These are phyloP conservation scores for Neurospora intermedia DNA, from an alignment of 495 filamentous ascomycete genomes.

Conservation along the genomic window DNA sequence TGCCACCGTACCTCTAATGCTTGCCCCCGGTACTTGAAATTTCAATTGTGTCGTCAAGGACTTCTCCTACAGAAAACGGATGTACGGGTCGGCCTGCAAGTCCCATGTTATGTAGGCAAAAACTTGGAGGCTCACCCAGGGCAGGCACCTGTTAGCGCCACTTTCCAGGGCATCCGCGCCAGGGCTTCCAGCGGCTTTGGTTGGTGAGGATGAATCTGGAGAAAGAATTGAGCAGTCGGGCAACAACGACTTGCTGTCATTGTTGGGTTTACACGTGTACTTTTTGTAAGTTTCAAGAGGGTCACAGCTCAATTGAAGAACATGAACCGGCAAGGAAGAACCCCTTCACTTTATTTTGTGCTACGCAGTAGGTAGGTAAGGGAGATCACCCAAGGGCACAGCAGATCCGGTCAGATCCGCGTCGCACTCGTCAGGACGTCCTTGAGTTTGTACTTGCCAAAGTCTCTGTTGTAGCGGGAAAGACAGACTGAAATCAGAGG, in stretches of 20 bases:
- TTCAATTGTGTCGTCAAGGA: background rate
- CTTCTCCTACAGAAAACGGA: background rate
- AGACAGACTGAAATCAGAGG: background rate
- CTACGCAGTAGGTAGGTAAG: no score
- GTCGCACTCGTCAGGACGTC: background rate
- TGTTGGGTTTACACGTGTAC: background rate
- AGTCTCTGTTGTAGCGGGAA: background rate
- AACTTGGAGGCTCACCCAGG: background rate
- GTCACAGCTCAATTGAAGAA: background rate
- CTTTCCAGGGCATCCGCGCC: background rate
- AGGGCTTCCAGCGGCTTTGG: background rate
- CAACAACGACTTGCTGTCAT: background rate
- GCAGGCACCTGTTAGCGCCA: background rate
- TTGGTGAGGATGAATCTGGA: background rate
- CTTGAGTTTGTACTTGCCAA: background rate
- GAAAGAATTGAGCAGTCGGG: background rate
- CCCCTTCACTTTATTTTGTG: background rate
- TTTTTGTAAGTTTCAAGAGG: background rate
- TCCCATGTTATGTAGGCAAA: background rate
- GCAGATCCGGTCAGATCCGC: background rate
- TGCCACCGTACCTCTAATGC: background rate
- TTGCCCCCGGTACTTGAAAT: background rate
- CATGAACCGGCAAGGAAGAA: background rate
- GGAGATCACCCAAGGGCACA: background rate
- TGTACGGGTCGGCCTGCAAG: fast-evolving